Evolutionary conservation across 176 grass and related monocot species (phyloP).

Genomic region (Musa itinerans): DNA sequence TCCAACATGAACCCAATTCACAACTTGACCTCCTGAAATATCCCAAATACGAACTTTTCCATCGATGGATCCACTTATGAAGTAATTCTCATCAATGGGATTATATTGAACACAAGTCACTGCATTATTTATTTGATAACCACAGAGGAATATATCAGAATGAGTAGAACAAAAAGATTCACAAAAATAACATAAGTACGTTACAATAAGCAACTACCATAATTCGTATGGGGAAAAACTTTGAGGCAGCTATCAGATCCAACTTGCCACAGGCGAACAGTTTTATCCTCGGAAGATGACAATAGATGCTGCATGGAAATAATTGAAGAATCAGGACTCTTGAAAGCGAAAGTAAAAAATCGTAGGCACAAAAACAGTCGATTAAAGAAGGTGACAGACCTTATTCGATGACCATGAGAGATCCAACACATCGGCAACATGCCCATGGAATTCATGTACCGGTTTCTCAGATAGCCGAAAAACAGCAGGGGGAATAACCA

Average conservation of each 20-base stretch:
- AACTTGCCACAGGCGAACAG: slow-evolving; percentile 86
- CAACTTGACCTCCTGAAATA: slow-evolving; percentile 51
- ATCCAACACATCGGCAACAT: slow-evolving; percentile 68
- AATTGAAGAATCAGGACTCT: slow-evolving; percentile 14
- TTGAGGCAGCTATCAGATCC: slow-evolving; percentile 43
- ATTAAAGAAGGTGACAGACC: slow-evolving; percentile 32
- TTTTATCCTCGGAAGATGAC: slow-evolving; percentile 74
- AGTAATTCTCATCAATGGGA: slow-evolving; percentile 47
- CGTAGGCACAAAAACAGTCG: not conserved
- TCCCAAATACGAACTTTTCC: slow-evolving; percentile 95
- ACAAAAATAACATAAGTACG: not conserved
- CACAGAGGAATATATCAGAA: slow-evolving; percentile 20
- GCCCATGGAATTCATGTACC: slow-evolving; percentile 65
- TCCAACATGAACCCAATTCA: slow-evolving; percentile 67
- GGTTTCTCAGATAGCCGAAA: slow-evolving; percentile 65
- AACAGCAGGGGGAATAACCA: slow-evolving; percentile 55
- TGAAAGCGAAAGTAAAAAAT: slow-evolving; percentile 9
- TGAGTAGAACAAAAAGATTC: slow-evolving; percentile 1
- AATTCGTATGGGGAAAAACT: slow-evolving; percentile 76
- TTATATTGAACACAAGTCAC: slow-evolving; percentile 93
- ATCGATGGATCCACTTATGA: slow-evolving; percentile 92
- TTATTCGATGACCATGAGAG: slow-evolving; percentile 78
- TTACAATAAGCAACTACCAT: slow-evolving; percentile 37
- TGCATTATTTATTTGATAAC: slow-evolving; percentile 23
- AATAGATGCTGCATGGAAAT: slow-evolving; percentile 52